These are phyloP conservation scores for Flaveria brownii DNA, from an alignment of 129 eudicot species.

Conservation along the genomic window DNA sequence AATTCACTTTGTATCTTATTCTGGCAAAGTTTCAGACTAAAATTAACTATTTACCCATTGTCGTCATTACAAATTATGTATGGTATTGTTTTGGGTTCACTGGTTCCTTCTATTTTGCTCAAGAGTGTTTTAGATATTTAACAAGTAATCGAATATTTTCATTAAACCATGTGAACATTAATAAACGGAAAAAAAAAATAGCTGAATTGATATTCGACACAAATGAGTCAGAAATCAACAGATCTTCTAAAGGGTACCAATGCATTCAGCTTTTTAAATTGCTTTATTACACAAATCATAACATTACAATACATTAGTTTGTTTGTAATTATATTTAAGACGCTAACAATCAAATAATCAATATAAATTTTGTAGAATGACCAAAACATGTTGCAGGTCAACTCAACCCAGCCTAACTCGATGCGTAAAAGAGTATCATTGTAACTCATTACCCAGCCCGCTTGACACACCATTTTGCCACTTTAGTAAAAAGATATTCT, in stretches of 20 bases:
- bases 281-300: neutral
- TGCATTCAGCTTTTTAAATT: neutral
- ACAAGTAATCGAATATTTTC: too few species aligned
- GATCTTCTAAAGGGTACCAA: neutral
- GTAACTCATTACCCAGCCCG: neutral
- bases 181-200: too few species aligned
- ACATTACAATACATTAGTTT: too few species aligned
- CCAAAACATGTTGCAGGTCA: neutral
- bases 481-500: constrained; percentile 3
- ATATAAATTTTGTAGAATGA: neutral
- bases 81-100: too few species aligned
- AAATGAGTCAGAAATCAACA: too few species aligned
- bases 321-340: neutral
- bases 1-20: neutral
- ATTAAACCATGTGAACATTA: too few species aligned
- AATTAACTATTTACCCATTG: too few species aligned
- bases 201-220: too few species aligned
- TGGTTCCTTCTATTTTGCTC: too few species aligned
- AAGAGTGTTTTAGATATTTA: too few species aligned
- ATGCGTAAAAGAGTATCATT: neutral
- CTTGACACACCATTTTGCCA: neutral
- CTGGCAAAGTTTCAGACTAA: neutral
- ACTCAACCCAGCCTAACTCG: neutral
- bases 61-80: too few species aligned
- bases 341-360: neutral